Base-by-base conservation (phyloP, 441 rosid genomes). In the Syzygium malaccense region DNA sequence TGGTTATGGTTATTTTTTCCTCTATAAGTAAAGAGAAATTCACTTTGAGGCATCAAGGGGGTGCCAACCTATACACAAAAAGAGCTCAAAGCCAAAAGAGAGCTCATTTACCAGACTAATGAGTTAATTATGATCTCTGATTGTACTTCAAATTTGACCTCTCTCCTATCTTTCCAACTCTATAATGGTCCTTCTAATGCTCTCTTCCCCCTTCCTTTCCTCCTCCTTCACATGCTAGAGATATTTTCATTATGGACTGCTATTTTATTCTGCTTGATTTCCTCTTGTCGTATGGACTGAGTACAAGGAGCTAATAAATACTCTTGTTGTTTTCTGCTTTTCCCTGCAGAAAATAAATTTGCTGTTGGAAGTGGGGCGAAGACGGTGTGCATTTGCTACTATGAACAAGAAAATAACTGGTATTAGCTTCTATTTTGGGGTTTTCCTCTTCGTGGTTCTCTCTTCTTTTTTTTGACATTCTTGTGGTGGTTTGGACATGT, bases 311-410 rank as follows among this genome's bases (percentile, higher is more conserved):
- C 57, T 85, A 68, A 86, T 25, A 23, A 11, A 68, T 78, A 14
- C 55, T 55, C 55, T 33, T 88, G n/a, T 78, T 9, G 49, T 49
- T 60, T 90, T 45, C 86, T 90, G 85, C 71, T 51, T 88, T 85
- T 86, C 88, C 88, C 88, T n/a, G 66, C 93, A 98, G 99, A 95
- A 90, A 98, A 98, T 93, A 96, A 98, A 92, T 97, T 98, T 92
- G 99, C 99, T 88, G 99, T 98, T 88, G 99, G 99, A 89, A 98
- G 99, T 91, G 99, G 99, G 68, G 99, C 99, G 87, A 98, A 98
- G 93, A 98, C 97, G 89, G 97, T 97, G 89, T 98, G 99, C 91
- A 92, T 97, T 90, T 98, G 99, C 95, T 98, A 98, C 93, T 98
- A 97, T 68, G 99, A 98, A 95, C 98, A 94, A 92, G 99, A 97